Percentiles rank a stretch among this genome's conserved stretches.
Conservation (phyloP, 257 asterid species). For the Jaltomata sinuosa region DNA sequence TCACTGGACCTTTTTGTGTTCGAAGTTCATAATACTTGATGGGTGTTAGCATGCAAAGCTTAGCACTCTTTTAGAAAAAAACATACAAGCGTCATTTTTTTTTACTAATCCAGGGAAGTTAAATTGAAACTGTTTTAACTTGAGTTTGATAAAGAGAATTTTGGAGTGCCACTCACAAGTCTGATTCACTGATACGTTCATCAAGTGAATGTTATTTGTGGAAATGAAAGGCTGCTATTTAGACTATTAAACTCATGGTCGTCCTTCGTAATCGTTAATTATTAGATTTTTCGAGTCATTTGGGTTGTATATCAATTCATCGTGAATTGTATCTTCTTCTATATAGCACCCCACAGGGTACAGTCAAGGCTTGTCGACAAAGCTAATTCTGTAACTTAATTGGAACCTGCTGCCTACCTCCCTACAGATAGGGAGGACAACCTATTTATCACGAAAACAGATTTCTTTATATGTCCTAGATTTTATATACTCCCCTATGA, state of each 20-base stretch:
- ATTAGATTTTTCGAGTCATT: not conserved
- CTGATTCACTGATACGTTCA: not conserved
- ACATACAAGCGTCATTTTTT: not conserved
- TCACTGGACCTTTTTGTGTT: not conserved
- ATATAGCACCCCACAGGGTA: slow-evolving; percentile 50
- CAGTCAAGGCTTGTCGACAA: slow-evolving; percentile 51
- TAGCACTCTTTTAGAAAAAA: not conserved
- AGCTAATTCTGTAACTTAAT: slow-evolving; percentile 51
- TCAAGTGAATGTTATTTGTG: not conserved
- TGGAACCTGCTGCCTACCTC: slow-evolving; percentile 82
- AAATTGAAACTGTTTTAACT: not conserved
- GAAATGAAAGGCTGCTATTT: not conserved
- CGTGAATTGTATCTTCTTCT: slow-evolving; percentile 41
- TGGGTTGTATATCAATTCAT: slow-evolving; percentile 25
- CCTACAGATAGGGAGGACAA: slow-evolving; percentile 46
- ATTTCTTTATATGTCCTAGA: slow-evolving; percentile 8
- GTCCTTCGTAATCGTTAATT: not conserved
- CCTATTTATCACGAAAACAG: slow-evolving; percentile 28
- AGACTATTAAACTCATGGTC: not conserved
- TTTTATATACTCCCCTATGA: not conserved
- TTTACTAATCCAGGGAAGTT: not conserved
- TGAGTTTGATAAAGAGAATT: not conserved
- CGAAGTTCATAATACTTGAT: not conserved
- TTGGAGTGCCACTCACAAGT: not conserved
- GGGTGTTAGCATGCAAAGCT: not conserved